Percentiles rank a stretch among this genome's conserved stretches.
Evolutionary conservation across 1,139 yeast species (phyloP).

Genomic region (Scheffersomyces insectosa): DNA sequence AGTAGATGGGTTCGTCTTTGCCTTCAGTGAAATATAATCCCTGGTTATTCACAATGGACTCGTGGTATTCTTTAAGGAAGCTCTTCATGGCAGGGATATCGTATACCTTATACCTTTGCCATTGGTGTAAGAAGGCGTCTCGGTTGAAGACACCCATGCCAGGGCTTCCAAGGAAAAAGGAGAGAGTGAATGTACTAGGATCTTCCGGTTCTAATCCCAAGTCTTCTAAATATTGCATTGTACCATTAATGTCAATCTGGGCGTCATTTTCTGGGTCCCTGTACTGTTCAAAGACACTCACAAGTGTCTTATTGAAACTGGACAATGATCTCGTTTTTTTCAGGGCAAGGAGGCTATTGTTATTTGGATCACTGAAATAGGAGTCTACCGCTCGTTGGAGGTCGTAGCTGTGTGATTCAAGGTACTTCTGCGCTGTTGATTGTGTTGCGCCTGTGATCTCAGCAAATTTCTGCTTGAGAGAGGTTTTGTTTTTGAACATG

Average conservation of each 20-base stretch:
- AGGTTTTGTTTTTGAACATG: conserved; percentile 6
- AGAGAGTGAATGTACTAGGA: conserved; percentile 64
- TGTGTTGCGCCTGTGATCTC: conserved; percentile 31
- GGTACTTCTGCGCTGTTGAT: conserved; percentile 27
- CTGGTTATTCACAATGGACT: conserved; percentile 29
- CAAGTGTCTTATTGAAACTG: conserved; percentile 18
- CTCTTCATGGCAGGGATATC: conserved; percentile 52
- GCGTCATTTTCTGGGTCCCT: conserved; percentile 25
- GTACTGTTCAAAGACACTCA: conserved; percentile 27
- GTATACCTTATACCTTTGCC: conserved; percentile 46
- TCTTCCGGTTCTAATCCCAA: conserved; percentile 75
- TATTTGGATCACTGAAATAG: conserved; percentile 18
- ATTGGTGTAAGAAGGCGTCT: conserved; percentile 52
- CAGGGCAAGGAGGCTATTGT: background rate
- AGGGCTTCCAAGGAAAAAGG: conserved; percentile 67
- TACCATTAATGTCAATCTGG: conserved; percentile 71
- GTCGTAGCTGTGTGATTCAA: conserved; percentile 27
- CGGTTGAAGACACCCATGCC: conserved; percentile 60
- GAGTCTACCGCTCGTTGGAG: conserved; percentile 32
- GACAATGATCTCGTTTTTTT: background rate
- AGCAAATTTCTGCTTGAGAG: conserved; percentile 26
- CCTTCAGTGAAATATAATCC: conserved; percentile 2
- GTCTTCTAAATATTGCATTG: conserved; percentile 65
- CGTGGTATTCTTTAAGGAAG: conserved; percentile 39
- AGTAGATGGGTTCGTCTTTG: conserved; percentile 27